These are phyloP conservation scores for Planoprotostelium fungivorum DNA, from an alignment of 78 protist species.

Conservation along the genomic window DNA sequence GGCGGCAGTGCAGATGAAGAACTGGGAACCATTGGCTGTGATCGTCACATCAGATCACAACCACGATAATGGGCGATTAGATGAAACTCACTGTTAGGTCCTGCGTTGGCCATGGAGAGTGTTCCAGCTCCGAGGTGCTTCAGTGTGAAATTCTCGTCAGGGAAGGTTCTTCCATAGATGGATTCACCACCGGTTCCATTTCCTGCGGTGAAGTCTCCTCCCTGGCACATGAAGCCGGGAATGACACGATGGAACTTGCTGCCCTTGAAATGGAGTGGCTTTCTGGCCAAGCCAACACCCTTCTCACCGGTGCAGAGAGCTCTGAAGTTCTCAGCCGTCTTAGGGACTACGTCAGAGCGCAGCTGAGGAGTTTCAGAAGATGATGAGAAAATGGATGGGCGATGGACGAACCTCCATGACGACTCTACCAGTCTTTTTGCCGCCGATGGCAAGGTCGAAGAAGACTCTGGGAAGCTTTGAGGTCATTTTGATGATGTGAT, in stretches of 20 bases:
- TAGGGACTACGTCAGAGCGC: slow-evolving; percentile 74
- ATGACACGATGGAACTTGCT: slow-evolving; percentile 84
- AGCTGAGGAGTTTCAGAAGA: slow-evolving; percentile 16
- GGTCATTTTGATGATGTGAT: too few relatives aligned
- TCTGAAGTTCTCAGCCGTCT: slow-evolving; percentile 84
- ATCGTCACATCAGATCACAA: neutral
- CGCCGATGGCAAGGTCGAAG: slow-evolving; percentile 46
- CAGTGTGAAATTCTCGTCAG: slow-evolving; percentile 79
- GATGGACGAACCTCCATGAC: slow-evolving; percentile 15
- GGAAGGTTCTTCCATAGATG: slow-evolving; percentile 81
- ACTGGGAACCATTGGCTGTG: slow-evolving; percentile 60
- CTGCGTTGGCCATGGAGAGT: slow-evolving; percentile 93
- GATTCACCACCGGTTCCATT: slow-evolving; percentile 84
- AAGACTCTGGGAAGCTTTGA: slow-evolving; percentile 33
- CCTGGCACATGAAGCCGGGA: slow-evolving; percentile 64
- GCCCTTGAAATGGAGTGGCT: slow-evolving; percentile 73
- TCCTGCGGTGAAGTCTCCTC: slow-evolving; percentile 87
- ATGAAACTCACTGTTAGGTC: slow-evolving; percentile 76
- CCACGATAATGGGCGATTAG: neutral
- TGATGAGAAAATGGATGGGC: neutral
- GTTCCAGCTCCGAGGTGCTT: slow-evolving; percentile 77
- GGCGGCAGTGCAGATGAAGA: slow-evolving; percentile 75
- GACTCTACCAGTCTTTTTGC: slow-evolving; percentile 46
- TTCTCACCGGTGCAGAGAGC: slow-evolving; percentile 82
- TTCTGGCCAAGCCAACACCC: slow-evolving; percentile 34